Base-by-base conservation (phyloP, 1,139 yeast genomes). In the Zygosaccharomyces pseudobailii region DNA sequence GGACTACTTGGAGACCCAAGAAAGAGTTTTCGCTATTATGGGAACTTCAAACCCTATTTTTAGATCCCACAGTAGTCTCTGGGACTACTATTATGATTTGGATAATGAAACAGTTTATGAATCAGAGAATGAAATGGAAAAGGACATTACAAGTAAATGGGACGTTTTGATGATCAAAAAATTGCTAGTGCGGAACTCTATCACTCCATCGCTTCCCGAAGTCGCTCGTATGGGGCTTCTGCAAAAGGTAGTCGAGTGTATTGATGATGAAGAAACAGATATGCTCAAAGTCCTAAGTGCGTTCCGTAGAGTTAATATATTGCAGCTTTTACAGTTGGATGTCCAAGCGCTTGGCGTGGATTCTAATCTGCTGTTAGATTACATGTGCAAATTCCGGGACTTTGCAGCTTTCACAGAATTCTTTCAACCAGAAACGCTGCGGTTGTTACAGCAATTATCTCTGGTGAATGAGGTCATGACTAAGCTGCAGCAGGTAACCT, bases 1-100 rank as follows among this genome's bases (percentile, higher is more conserved):
- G 34, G 40, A 46, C 6, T 50, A 51, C 35, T 45, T 54, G 10
- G 35, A 40, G 4, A n/a, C 41, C 3, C 40, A 38, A 10, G 39
- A 33, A n/a, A 20, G 23, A 9, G 19, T 19, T 6, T 51, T 56
- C 39, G 45, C 49, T n/a, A 54, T 63, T 9, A 50, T 59, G 4
- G 67, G 67, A 6, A 62, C 64, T 4, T 56, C 63, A 2, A 63
- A 63, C 42, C 65, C 67, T 8, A 61, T 62, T 5, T 62, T 62
- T 40, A 55, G 58, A 48, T 50, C 46, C 22, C 65, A 61, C 40
- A 44, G 48, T 9, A 58, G 58, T 43, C 35, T 56, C 5, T 63
- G 65, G 63, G 65, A 63, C 45, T 55, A 51, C 40, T 61, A 55
- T 40, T 63, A 61, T 41, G 59, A 63, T 48, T 33, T 63, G 38